Conservation (phyloP, 257 asterid species). For the Dorcoceras hygrometricum region DNA sequence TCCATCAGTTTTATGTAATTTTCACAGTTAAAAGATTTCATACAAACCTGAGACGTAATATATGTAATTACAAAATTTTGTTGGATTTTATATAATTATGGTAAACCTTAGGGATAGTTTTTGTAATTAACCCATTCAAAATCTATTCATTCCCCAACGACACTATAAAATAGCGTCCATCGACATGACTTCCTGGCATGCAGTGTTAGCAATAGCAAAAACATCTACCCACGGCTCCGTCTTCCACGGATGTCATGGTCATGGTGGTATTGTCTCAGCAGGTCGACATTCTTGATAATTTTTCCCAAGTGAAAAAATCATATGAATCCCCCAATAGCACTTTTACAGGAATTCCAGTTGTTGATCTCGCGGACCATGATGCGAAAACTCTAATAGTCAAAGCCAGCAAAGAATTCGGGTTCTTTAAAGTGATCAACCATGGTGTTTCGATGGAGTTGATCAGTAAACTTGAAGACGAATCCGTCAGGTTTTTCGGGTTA, state of each 20-base stretch:
- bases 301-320: neutral
- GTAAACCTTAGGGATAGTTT: too few relatives aligned
- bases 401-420: constrained; percentile 84
- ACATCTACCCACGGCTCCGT: neutral
- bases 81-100: too few relatives aligned
- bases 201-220: neutral
- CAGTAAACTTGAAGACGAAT: constrained; percentile 53
- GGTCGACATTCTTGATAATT: neutral
- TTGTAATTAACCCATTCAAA: too few relatives aligned
- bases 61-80: too few relatives aligned
- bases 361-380: constrained; percentile 75
- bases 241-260: neutral
- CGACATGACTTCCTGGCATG: neutral
- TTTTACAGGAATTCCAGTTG: constrained; percentile 44
- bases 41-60: too few relatives aligned
- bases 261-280: neutral
- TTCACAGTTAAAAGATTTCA: too few relatives aligned
- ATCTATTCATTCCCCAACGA: too few relatives aligned
- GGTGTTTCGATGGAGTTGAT: constrained; percentile 55
- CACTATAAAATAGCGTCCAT: too few relatives aligned
- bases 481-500: constrained; percentile 54
- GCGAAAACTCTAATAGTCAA: constrained; percentile 49
- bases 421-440: constrained; percentile 69
- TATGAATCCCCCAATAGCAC: neutral
- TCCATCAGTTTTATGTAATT: too few relatives aligned